Evolutionary conservation across 345 rosid species (phyloP), one percentile per base, ranked within the genome.

Genomic region (Sapria himalayana): DNA sequence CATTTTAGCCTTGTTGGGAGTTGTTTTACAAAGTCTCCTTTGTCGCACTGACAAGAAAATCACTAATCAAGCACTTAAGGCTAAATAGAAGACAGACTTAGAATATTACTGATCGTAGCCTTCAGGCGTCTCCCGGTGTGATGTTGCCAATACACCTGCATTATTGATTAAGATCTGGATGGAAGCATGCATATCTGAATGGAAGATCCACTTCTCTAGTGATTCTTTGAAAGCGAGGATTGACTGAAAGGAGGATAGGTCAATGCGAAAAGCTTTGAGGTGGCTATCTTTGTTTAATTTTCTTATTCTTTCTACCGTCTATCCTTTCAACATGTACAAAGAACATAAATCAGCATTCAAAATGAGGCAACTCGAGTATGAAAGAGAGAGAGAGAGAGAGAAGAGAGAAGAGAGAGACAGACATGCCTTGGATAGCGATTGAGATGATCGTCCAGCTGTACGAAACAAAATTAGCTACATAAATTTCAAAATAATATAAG

Each of bases 81-180:
- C n/a, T n/a, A n/a, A n/a, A n/a, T n/a, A n/a, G n/a, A n/a, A n/a
- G n/a, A n/a, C n/a, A n/a, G n/a, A n/a, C n/a, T n/a, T n/a, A 44
- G 52, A 37, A 37, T 50, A 61, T 59, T 68, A 86, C 94, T 63
- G 48, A 51, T 86, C 97, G 55, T 69, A 70, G 67, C 93, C 94
- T 55, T 81, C 80, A 44, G 66, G 24, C 9, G 94, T 73, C 6
- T 60, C 42, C 12, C 73, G 64, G 25, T 49, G 45, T 5, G 89
- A 64, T 22, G 76, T 67, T 62, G 97, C 93, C 33, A 86, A 50
- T 56, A 86, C 70, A 49, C 94, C 97, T 57, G 97, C 97, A 52
- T 86, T 76, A 61, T 86, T 86, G 25, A 86, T 67, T 64, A 86
- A 60, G 6, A 86, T 70, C 50, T 86, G 97, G 60, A 86, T 33